phyloP scores from a whole-genome alignment of 345 rosid species.

The Diplotaxis tenuifolia region DNA sequence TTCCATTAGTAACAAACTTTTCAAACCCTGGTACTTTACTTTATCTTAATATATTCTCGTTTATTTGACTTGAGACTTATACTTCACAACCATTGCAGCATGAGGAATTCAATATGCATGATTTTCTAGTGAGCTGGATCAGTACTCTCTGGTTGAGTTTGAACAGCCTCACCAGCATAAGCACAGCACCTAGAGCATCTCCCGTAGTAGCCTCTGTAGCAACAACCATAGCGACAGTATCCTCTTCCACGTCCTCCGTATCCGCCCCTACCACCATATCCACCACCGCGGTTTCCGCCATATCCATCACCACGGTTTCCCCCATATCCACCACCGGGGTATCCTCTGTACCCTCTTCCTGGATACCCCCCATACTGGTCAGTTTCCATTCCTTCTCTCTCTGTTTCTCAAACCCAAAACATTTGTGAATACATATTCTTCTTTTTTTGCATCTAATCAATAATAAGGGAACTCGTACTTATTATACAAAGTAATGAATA shows the following conservation, averaged over 20 bases:
- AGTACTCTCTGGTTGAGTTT: slow-evolving; percentile 6
- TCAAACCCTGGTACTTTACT: background rate
- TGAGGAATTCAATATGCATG: background rate
- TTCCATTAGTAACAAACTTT: background rate
- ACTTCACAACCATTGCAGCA: background rate
- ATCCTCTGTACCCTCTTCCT: background rate
- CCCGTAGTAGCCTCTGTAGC: slow-evolving; percentile 19
- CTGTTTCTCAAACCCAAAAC: background rate
- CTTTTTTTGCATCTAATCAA: background rate
- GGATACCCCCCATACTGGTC: slow-evolving; percentile 18
- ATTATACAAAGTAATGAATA: background rate
- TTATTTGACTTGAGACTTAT: background rate
- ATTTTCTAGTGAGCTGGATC: slow-evolving; percentile 13
- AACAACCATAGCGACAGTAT: slow-evolving; percentile 20
- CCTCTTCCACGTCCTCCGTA: slow-evolving; percentile 17
- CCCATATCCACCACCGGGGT: slow-evolving; percentile 6
- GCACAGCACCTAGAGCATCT: slow-evolving; percentile 20
- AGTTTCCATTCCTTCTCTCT: background rate
- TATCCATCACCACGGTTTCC: slow-evolving; percentile 2
- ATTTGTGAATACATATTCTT: background rate
- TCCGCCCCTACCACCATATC: slow-evolving; percentile 7
- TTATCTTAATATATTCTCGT: background rate
- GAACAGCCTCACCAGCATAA: slow-evolving; percentile 23
- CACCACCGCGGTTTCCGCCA: background rate
- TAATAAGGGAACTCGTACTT: background rate